Base-by-base conservation (phyloP, 257 asterid genomes). In the Salvia splendens region DNA sequence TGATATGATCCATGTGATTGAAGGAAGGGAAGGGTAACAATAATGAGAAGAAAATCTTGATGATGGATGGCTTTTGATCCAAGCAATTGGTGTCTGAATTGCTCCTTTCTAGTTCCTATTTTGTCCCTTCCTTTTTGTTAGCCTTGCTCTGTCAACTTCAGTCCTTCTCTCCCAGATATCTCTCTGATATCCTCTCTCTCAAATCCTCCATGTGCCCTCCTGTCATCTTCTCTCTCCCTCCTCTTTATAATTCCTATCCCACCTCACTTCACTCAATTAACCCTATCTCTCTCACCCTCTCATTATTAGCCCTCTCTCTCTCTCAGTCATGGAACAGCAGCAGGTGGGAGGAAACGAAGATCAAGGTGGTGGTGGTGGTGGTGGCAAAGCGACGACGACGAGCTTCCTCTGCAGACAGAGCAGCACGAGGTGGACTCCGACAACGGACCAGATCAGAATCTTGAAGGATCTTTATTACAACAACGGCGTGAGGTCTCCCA, bases 131-230 rank as follows among this genome's bases (percentile, higher is more conserved):
- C 89, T 78, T 85, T 87, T 85, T 84, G 75, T 81, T 79, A 75
- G 48, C 79, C 61, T 69, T 63, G 77, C 82, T 82, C 93, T 92
- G 96, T 92, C 96, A 77, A 81, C 87, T 86, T 92, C 98, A 85
- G 86, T 92, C 96, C 95, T 85, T 92, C 96, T 89, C 96, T 82
- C 82, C 81, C 91, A 85, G 96, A 91, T 91, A 80, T 89, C 86
- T 67, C 83, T 83, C 75, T 82, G 92, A 85, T 85, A 61, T 78
- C 80, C 81, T 75, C 76, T 73, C 89, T 74, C 70, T 24, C 38
- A 33, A 33, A 33, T 33, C 65, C 83, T 75, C 89, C 94, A 83
- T 83, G 95, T 83, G 91, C 71, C 49, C 71, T 64, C 20, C 48
- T 61, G 61, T 41, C 78, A 67, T 36, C 12, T 15, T 36, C 32